Base-by-base conservation (phyloP, 1,139 yeast species). In the Arxiozyma slooffiae region DNA sequence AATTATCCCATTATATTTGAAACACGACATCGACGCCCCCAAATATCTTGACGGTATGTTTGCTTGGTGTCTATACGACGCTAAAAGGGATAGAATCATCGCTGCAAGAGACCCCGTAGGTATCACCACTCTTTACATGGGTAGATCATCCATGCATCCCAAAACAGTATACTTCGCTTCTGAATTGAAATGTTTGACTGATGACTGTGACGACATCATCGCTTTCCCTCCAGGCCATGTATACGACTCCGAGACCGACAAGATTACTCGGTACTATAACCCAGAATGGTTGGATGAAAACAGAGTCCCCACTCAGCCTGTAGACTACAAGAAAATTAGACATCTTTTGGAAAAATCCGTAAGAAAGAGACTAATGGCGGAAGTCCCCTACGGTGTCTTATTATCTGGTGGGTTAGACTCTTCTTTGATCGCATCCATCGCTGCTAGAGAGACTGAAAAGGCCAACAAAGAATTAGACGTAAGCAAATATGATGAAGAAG, bases 81-180 rank as follows among this genome's bases (percentile, higher is more conserved):
- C 82, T 59, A 72, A 80, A 67, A 74, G 77, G 54, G 97, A 92
- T 72, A 80, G 97, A 63, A 81, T 92, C 55, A 75, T 90, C 56
- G 99, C 98, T 57, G 97, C 98, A 48, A 81, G 99, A 73, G 99
- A 92, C 70, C 99, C 98, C 50, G 86, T 92, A 60, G 99, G 99
- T 66, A 84, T 92, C 68, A 90, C 96, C 58, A 89, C 98, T 52
- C 75, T 92, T 66, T 92, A 92, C 78, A 83, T 90, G 88, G 99
- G 99, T 60, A 81, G 86, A 67, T 75, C 80, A 49, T 78, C 89
- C 49, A 71, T 74, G 61, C 67, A 73, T 52, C 95, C 96, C 57
- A 74, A 81, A 61, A 78, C 96, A 22, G 80, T 89, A 47, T 90
- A 77, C 71, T 92, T 92, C 66, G 95, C 98, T 41, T 84, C 95